Conservation (phyloP, 805 yeast species). For the Candida parachauliodes region DNA sequence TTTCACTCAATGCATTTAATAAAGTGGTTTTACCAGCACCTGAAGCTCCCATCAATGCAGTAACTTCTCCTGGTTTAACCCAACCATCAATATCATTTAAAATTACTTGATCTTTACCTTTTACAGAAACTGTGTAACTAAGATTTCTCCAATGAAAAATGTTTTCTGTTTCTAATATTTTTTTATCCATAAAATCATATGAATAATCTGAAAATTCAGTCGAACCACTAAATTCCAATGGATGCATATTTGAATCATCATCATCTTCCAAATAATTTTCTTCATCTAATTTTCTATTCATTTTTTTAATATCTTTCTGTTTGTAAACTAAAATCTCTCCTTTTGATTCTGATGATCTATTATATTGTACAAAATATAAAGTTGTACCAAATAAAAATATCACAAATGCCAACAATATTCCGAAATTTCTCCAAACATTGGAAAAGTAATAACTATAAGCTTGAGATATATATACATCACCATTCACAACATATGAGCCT, state of each 20-base stretch:
- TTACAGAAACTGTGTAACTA: conserved; percentile 31
- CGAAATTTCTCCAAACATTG: conserved; percentile 64
- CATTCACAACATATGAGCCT: conserved; percentile 20
- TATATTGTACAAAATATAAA: conserved; percentile 51
- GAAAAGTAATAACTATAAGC: conserved; percentile 42
- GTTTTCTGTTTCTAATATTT: conserved; percentile 10
- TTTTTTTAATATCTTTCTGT: conserved; percentile 43
- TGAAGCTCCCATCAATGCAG: conserved; percentile 81
- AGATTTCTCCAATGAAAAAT: conserved; percentile 40
- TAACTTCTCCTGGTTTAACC: conserved; percentile 78
- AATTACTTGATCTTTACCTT: conserved; percentile 31
- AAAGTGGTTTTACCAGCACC: conserved; percentile 85
- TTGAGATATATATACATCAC: conserved; percentile 26
- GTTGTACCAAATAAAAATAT: conserved; percentile 54
- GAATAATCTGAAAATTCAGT: conserved; percentile 9
- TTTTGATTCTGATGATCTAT: conserved; percentile 61
- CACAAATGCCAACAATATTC: conserved; percentile 56
- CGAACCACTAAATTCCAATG: conserved; percentile 6
- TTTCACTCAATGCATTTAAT: conserved; percentile 65
- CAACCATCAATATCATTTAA: conserved; percentile 51
- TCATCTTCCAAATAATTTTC: conserved; percentile 6
- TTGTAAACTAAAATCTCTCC: conserved; percentile 70
- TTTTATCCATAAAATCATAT: conserved; percentile 7
- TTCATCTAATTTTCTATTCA: conserved; percentile 27
- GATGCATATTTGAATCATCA: conserved; percentile 6